Evolutionary conservation across 2,329 filamentous ascomycete species (phyloP), one percentile per base, ranked within the genome.

Genomic region (Hirsutella thompsonii): DNA sequence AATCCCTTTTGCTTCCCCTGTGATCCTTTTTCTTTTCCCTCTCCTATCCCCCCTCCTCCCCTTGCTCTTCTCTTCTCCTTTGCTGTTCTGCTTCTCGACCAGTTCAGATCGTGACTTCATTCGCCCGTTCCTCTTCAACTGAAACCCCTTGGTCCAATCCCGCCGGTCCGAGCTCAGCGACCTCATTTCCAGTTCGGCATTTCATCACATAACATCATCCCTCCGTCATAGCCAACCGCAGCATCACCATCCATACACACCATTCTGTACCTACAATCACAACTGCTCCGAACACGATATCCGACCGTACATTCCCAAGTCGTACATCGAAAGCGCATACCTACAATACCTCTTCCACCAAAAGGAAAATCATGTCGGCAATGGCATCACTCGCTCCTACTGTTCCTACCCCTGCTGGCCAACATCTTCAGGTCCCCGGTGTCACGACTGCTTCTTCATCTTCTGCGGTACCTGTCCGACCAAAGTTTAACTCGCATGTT

Each of bases 401-500:
- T 34, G 23, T 18, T 18, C 13, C 32, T 16, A 8, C 32, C 32
- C 9, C 32, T 8, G 14, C 26, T 28, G 16, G 8, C 35, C 1
- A 26, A 26, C 29, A 10, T 30, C 36, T 19, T 19, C n/a, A 20
- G 20, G 18, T 20, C n/a, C n/a, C 40, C 18, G 21, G 19, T 19
- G 35, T 36, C 35, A 5, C 35, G 20, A 14, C 40, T 13, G 2
- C 34, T 8, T 4, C 20, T 23, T 36, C 35, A 11, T 21, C 33
- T 9, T 20, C 39, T 3, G 42, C 37, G 43, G 26, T 29, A n/a
- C 54, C 57, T 20, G 46, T 46, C 29, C 66, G 70, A 16, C 71
- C 70, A 26, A 59, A 53, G 36, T 74, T 74, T 55, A 69, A 73
- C 55, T 68, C 69, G 1, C 62, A 63, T 40, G 52, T 62, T 42